Base-by-base conservation (phyloP, 73 alveolate genomes). In the Loxodes magnus region DNA sequence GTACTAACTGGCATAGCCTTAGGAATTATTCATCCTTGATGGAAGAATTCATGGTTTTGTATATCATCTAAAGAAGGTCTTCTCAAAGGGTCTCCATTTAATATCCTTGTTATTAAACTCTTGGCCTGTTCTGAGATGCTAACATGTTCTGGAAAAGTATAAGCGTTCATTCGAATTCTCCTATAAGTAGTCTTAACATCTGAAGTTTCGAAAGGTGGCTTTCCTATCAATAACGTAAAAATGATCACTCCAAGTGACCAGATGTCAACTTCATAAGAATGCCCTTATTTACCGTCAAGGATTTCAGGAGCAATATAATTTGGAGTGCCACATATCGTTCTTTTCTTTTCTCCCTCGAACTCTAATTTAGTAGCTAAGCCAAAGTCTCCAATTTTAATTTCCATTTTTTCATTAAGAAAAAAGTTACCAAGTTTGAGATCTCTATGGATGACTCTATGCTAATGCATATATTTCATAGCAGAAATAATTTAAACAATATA, bases 281-380 rank as follows among this genome's bases (percentile, higher is more conserved):
- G 98, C 3, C 97, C 99, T 37, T 63, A 69, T 39, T 79, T 67
- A 4, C 95, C 95, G 35, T 88, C 97, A 4, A 92, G 54, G 20
- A 92, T 84, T 67, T 92, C 99, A 2, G 99, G 99, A 21, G 99
- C 97, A 31, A 92, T 92, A 56, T 92, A 92, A 64, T 92, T 92
- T 0, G 99, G 99, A 10, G 99, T 92, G 4, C 99, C 99, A 48
- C 99, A 92, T 30, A 92, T 79, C 5, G 99, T 92, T 56, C 93
- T 72, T 67, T 88, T 88, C 50, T 87, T 84, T 59, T 92, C 99
- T 10, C 99, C 99, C 56, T 92, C 97, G 57, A 79, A 84, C 57
- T 92, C 97, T 15, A 88, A 80, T 63, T 88, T 92, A n/a, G 97
- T 88, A 0, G 99, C 99, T 10, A 92, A 69, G 20, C 99, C 99